phyloP scores from a whole-genome alignment of 2,329 filamentous ascomycete genomes.

The Purpureocillium lavendulum region DNA sequence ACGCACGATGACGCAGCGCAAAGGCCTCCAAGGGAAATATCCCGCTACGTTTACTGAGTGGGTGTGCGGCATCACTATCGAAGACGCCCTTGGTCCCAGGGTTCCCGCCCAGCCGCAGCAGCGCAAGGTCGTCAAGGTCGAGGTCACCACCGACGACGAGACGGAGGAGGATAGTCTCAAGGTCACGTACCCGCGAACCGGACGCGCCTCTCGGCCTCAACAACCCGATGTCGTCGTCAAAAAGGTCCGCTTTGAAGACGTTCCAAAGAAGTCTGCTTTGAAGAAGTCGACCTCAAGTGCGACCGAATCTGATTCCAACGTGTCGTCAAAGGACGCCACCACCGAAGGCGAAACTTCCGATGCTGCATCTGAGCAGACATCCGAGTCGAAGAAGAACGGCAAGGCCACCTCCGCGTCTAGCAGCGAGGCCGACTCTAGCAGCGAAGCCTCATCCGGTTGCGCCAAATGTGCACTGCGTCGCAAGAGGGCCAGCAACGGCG shows the following conservation, averaged over 20 bases:
- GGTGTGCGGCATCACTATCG: slow-evolving; percentile 28
- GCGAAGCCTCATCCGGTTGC: slow-evolving; percentile 8
- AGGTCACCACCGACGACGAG: slow-evolving; percentile 43
- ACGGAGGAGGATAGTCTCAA: slow-evolving; percentile 38
- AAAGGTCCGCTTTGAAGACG: slow-evolving; percentile 34
- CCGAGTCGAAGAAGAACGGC: slow-evolving; percentile 12
- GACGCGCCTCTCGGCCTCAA: slow-evolving; percentile 6
- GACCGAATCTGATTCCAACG: slow-evolving; percentile 13
- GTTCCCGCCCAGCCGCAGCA: slow-evolving; percentile 14
- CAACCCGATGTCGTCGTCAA: slow-evolving; percentile 18
- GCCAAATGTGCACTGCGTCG: slow-evolving; percentile 13
- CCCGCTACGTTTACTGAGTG: slow-evolving; percentile 29
- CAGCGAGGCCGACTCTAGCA: slow-evolving; percentile 20
- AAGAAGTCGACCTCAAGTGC: slow-evolving; percentile 19
- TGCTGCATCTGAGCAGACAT: slow-evolving; percentile 4
- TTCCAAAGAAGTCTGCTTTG: slow-evolving; percentile 25
- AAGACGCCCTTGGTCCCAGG: slow-evolving; percentile 16
- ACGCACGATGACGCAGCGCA: not conserved
- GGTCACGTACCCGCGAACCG: slow-evolving; percentile 38
- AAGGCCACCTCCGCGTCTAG: slow-evolving; percentile 8
- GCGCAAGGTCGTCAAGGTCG: slow-evolving; percentile 27
- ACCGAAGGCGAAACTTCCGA: slow-evolving; percentile 13
- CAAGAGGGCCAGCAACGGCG: slow-evolving; percentile 5
- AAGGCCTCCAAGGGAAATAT: not conserved
- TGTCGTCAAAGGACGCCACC: slow-evolving; percentile 7